phyloP scores from a whole-genome alignment of 176 grass and related monocot species.

The Luzula sylvatica region DNA sequence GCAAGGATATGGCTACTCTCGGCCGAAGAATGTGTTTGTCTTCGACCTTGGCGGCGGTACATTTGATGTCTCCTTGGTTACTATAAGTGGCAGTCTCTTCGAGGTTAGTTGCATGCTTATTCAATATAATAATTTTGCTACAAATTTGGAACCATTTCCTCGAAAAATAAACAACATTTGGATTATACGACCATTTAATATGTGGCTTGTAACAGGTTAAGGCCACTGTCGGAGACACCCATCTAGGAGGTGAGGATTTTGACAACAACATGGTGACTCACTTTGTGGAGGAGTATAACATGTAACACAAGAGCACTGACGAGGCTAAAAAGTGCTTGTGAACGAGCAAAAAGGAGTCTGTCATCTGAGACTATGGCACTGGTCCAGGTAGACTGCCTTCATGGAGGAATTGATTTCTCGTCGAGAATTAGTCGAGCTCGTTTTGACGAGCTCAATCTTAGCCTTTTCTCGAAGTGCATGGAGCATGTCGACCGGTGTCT shows the following conservation, averaged over 20 bases:
- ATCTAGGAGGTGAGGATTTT: constrained; percentile 82
- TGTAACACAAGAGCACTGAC: constrained; percentile 1
- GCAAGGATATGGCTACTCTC: not conserved
- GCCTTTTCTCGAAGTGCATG: constrained; percentile 14
- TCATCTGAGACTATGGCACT: not conserved
- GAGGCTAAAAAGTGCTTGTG: constrained; percentile 9
- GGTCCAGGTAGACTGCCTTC: constrained; percentile 1
- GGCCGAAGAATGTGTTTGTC: constrained; percentile 14
- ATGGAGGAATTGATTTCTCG: constrained; percentile 6
- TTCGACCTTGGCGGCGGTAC: constrained; percentile 63
- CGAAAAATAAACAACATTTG: too few species aligned
- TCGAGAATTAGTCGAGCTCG: constrained; percentile 2
- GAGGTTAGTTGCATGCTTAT: constrained; percentile 1
- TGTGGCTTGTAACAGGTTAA: constrained; percentile 24
- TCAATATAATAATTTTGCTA: too few species aligned
- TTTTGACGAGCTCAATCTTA: constrained; percentile 8
- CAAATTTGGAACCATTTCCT: too few species aligned
- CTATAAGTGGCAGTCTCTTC: not conserved
- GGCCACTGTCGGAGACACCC: constrained; percentile 15
- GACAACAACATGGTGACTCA: constrained; percentile 48
- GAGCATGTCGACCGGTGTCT: constrained; percentile 16
- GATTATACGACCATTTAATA: too few species aligned
- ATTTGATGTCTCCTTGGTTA: constrained; percentile 30
- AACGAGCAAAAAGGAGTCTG: constrained; percentile 9
- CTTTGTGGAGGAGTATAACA: constrained; percentile 16